Percentiles rank a stretch among this genome's conserved stretches.
These are phyloP conservation scores for Paracorniculantispora psalliotae DNA, from an alignment of 2,329 filamentous ascomycete species.

Conservation along the genomic window DNA sequence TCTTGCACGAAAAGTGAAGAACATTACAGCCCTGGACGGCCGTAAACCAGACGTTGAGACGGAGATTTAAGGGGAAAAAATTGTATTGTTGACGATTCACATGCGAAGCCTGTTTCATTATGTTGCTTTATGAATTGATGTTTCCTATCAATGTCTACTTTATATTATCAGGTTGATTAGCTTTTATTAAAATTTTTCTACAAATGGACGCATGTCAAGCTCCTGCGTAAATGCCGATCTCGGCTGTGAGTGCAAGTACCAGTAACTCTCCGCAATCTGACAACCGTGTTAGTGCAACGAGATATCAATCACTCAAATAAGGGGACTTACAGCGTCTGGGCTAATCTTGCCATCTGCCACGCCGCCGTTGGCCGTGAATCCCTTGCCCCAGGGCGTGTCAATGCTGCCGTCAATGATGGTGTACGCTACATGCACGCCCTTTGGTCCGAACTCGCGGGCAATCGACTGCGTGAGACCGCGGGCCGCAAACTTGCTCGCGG, in stretches of 20 bases:
- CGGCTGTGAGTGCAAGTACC: conserved; percentile 77
- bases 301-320: neutral
- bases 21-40: conserved; percentile 71
- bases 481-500: conserved; percentile 74
- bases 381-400: conserved; percentile 68
- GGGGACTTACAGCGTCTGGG: conserved; percentile 62
- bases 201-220: conserved; percentile 71
- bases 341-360: conserved; percentile 60
- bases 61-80: conserved; percentile 43
- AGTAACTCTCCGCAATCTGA: conserved; percentile 82
- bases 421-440: conserved; percentile 79
- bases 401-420: conserved; percentile 82
- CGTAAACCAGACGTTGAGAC: conserved; percentile 87
- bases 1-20: conserved; percentile 69
- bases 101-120: neutral
- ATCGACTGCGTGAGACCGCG: conserved; percentile 70
- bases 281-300: conserved; percentile 8
- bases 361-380: conserved; percentile 38
- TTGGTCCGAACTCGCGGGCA: conserved; percentile 76
- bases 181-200: conserved; percentile 69
- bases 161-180: neutral
- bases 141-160: neutral
- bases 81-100: neutral
- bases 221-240: conserved; percentile 76
- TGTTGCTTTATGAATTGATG: neutral